Evolutionary conservation across 2,329 filamentous ascomycete species (phyloP), one percentile per base, ranked within the genome.

Genomic region (Colletotrichum brevisporum): DNA sequence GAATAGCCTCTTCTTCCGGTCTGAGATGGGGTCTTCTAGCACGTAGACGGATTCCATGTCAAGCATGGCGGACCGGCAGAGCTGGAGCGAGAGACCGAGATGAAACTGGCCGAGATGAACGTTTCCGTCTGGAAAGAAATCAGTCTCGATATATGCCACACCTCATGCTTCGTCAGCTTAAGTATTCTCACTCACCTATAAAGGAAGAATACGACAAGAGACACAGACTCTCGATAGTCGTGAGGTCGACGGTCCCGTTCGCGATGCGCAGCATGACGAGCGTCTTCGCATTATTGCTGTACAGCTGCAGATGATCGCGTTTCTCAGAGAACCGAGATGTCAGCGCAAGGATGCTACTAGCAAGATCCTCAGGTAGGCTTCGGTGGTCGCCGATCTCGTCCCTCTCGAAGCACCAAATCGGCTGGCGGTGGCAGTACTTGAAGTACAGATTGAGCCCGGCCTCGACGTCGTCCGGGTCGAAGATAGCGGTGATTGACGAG

Each of bases 181-280:
- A 36, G 5, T 36, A 4, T 4, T 21, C 18, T 18, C 2, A 13
- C 74, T 43, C 81, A 84, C 85, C 84, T 60, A 86, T 81, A 63
- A 86, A 86, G 0, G 80, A 83, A 3, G 83, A 84, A 53, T 84
- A 86, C 0, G 84, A 82, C 1, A 87, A 78, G 5, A 87, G 74
- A 74, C 85, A 87, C 8, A 87, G 71, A 71, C 84, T 85, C 71
- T 87, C 84, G 3, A 87, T 83, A 0, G 84, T 87, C 16, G 80
- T 77, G 2, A 87, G 74, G 58, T 83, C 82, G 2, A 87, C 85
- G 0, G 83, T 81, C 2, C 85, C 85, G 66, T 85, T 85, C 1
- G 85, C 84, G 43, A 87, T 82, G 21, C 84, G 83, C 5, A 85
- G 78, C 84, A 86, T 86, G 71, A 78, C 80, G 71, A 79, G 74